These are phyloP conservation scores for Zea mays DNA, from an alignment of 176 grass and related monocot species.

Conservation along the genomic window Zm-B73-REFERENCE-NAM-5.0 NC_050105.1:131257001-131257500, in stretches of 20 bases:
- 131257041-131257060: constrained; percentile 54
- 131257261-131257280: constrained; percentile 95
- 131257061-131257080: constrained; percentile 42
- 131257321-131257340: constrained; percentile 83
- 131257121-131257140: constrained; percentile 62
- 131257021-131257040: constrained; percentile 92
- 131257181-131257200: constrained; percentile 65
- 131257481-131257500: constrained; percentile 67
- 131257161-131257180: constrained; percentile 35
- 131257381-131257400: constrained; percentile 79
- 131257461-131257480: constrained; percentile 73
- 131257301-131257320: constrained; percentile 89
- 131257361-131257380: constrained; percentile 93
- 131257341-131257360: constrained; percentile 87
- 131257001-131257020: constrained; percentile 86
- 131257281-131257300: constrained; percentile 74
- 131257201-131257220: constrained; percentile 83
- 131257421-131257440: constrained; percentile 86
- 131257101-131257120: constrained; percentile 49
- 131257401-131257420: constrained; percentile 77
- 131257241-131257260: constrained; percentile 73
- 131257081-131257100: constrained; percentile 59
- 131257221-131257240: constrained; percentile 76
- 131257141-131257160: constrained; percentile 26
- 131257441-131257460: constrained; percentile 77